These are phyloP conservation scores for Chrysosphaeria jannelii DNA, from an alignment of 2,329 filamentous ascomycete species.

Conservation along the genomic window DNA sequence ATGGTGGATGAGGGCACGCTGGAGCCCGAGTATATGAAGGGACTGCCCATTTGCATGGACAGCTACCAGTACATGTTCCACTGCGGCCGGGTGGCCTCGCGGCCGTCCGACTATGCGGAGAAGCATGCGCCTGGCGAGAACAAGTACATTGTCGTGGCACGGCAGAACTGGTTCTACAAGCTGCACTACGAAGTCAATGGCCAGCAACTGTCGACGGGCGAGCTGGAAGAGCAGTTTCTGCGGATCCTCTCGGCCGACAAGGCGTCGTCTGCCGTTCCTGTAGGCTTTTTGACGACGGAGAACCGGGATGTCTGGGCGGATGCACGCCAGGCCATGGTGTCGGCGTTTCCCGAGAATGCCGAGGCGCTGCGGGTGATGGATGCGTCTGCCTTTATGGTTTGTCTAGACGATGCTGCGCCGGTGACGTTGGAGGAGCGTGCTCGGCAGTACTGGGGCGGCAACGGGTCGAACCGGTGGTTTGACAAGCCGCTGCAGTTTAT, in stretches of 20 bases:
- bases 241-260: constrained; percentile 48
- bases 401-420: constrained; percentile 70
- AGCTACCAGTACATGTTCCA: constrained; percentile 99
- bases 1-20: constrained; percentile 56
- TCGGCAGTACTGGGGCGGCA: constrained; percentile 93
- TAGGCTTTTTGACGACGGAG: constrained; percentile 67
- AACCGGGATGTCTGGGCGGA: constrained; percentile 87
- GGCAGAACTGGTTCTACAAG: constrained; percentile 97
- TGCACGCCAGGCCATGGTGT: constrained; percentile 44
- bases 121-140: constrained; percentile 43
- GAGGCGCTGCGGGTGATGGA: constrained; percentile 55
- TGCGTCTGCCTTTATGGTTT: constrained; percentile 69
- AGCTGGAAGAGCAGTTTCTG: constrained; percentile 73
- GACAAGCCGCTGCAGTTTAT: constrained; percentile 98
- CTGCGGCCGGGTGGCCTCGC: constrained; percentile 54
- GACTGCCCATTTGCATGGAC: constrained; percentile 90
- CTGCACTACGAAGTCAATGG: constrained; percentile 54
- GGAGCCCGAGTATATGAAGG: constrained; percentile 98
- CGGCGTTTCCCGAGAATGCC: constrained; percentile 51
- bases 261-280: constrained; percentile 23
- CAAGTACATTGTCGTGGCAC: constrained; percentile 66
- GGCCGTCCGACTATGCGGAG: constrained; percentile 50
- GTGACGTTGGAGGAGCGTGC: constrained; percentile 89
- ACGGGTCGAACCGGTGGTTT: constrained; percentile 85
- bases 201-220: constrained; percentile 58